Evolutionary conservation across 192 early-diverging fungal species (phyloP), one percentile per base, ranked within the genome.

Genomic region (Podila epicladia): DNA sequence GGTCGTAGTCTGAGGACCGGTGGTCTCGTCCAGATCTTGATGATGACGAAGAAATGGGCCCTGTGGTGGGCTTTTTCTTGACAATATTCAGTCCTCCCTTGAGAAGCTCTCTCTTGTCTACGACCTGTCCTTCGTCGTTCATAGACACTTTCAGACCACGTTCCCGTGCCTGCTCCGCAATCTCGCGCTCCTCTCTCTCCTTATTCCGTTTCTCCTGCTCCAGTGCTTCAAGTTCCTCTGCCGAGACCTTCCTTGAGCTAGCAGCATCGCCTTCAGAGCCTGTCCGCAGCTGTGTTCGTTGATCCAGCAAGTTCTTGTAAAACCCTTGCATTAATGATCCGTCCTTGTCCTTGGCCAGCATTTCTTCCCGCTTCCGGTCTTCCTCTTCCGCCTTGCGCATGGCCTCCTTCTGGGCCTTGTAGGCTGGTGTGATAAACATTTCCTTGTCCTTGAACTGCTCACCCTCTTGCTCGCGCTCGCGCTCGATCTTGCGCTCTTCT

Each of bases 391-490:
- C 84, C 82, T 85, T 67, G 65, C 84, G 69, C 59, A 73, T 73
- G 2, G 65, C 77, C 58, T 80, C 77, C 62, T 80, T 80, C 19
- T 83, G 70, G 32, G 72, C 71, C 37, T 73, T 82, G 64, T 92
- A 95, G 20, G 92, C 88, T 19, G 86, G 86, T n/a, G 94, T 95
- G 51, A 94, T 89, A 72, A 95, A 95, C 67, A 85, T 86, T 68
- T 95, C 94, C 84, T 91, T 93, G 82, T 93, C 91, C 24, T 86
- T 90, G 83, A 91, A 93, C 75, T 89, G 77, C 9, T 91, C 93
- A 9, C 90, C 91, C 75, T 95, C 93, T 29, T 74, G 83, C 53
- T 92, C 92, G 29, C 92, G 85, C 68, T 95, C 94, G 15, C 88
- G 82, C 58, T 92, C 89, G 5, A 93, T 80, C 66, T 90, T 93